Base-by-base conservation (phyloP, 352 stramenopile species). In the Globisporangium recalcitrans region DNA sequence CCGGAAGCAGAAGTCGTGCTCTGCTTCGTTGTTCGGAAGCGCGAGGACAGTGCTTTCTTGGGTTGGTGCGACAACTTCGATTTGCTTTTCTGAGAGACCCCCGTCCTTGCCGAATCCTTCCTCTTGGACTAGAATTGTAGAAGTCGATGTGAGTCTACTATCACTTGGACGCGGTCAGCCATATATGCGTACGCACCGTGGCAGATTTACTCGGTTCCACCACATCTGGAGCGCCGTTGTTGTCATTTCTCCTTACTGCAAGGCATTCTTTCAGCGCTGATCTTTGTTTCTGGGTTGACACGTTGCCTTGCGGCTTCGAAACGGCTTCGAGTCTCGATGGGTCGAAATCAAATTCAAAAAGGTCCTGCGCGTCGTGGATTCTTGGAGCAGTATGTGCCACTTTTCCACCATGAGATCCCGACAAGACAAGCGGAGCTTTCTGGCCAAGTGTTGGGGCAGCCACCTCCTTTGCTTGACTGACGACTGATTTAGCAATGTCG, bases 281-380 rank as follows among this genome's bases (percentile, higher is more conserved):
- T 7, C 36, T 19, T 14, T 44, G 14, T 4, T 44, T 44, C 36
- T 44, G 36, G 14, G 14, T 21, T 21, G 36, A 44, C 21, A 4
- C 36, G 14, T 31, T 52, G 22, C 27, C 13, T n/a, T 21, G 13
- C 14, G 26, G 9, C 48, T 7, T 31, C 1, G 5, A 54, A 10
- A 31, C 24, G 14, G 14, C 48, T 54, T 54, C 48, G n/a, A n/a
- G 13, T 11, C n/a, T 31, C n/a, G 48, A 13, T 24, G n/a, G n/a
- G 21, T 54, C 48, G 26, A 54, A 54, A 36, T 54, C 48, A 54
- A 54, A 54, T 24, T 54, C 48, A 54, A 54, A 54, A 14, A 24
- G 48, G 31, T 54, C 14, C 7, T 34, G 48, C 16, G 22, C 48
- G 26, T n/a, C 26, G n/a, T 3, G n/a, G 14, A 8, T 24, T 26